These are phyloP conservation scores for Dysphania ambrosioides DNA, from an alignment of 148 eudicot genomes.

Conservation along the genomic window DNA sequence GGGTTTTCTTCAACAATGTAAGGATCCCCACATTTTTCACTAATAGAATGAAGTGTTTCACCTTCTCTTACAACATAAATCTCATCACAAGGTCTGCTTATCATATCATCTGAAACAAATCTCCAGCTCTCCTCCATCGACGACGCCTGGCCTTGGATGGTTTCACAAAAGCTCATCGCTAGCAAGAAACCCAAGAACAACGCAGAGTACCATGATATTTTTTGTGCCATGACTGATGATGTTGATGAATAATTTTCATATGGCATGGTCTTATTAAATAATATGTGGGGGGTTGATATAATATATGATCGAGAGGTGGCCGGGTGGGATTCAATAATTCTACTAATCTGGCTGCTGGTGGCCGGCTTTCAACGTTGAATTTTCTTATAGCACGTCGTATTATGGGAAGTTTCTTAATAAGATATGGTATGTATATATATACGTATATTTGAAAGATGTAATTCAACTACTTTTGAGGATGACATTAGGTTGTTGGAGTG, in stretches of 20 bases:
- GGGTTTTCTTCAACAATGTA: slow-evolving; percentile 79
- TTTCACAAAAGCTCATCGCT: slow-evolving; percentile 44
- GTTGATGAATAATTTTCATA: not conserved
- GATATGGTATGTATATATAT: not conserved
- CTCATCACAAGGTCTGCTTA: slow-evolving; percentile 51
- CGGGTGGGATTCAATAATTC: not conserved
- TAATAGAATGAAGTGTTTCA: slow-evolving; percentile 61
- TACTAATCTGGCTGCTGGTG: slow-evolving; percentile 9
- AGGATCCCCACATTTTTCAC: slow-evolving; percentile 83
- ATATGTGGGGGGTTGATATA: not conserved
- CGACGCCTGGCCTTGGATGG: slow-evolving; percentile 16
- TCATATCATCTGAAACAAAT: slow-evolving; percentile 5
- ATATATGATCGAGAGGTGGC: not conserved
- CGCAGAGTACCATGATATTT: slow-evolving; percentile 46
- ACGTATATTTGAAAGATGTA: slow-evolving; percentile 19
- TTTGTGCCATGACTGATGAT: slow-evolving; percentile 38
- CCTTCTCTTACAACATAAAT: slow-evolving; percentile 75
- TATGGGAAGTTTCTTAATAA: slow-evolving; percentile 13
- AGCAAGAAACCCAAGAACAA: slow-evolving; percentile 51
- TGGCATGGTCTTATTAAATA: not conserved
- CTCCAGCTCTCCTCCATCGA: not conserved
- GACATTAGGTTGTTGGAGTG: slow-evolving; percentile 14
- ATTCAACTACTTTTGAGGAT: slow-evolving; percentile 11
- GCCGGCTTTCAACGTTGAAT: slow-evolving; percentile 7
- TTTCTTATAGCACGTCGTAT: not conserved